phyloP scores from a whole-genome alignment of 441 rosid genomes.

The Adansonia rubrostipa region DNA sequence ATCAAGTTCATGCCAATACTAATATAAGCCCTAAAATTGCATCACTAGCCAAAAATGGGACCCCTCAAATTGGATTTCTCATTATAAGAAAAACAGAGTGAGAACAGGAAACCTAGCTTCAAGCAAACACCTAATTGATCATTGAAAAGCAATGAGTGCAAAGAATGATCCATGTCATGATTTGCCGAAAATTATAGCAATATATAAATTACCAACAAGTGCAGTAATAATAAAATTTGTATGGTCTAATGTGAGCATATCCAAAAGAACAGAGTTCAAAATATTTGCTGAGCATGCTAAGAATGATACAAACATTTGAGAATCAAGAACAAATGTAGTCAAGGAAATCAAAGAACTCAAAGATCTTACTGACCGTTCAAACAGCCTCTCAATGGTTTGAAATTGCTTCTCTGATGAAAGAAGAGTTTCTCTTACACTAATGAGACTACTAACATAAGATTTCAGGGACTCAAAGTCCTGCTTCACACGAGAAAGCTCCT shows the following conservation, averaged over 20 bases:
- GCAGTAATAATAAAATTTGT: neutral
- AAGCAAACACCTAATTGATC: neutral
- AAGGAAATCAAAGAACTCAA: slow-evolving; percentile 28
- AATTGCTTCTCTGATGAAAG: slow-evolving; percentile 78
- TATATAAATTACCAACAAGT: neutral
- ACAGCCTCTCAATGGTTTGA: slow-evolving; percentile 81
- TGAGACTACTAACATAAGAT: slow-evolving; percentile 73
- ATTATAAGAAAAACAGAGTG: neutral
- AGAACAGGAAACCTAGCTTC: neutral
- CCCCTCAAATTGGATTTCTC: neutral
- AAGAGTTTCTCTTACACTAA: slow-evolving; percentile 83
- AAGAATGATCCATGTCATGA: neutral
- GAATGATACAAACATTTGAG: slow-evolving; percentile 13
- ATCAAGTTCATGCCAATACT: neutral
- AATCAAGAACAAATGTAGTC: slow-evolving; percentile 10
- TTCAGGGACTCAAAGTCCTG: slow-evolving; percentile 87
- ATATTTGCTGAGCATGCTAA: neutral
- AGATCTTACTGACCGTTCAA: slow-evolving; percentile 64
- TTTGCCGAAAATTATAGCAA: no score
- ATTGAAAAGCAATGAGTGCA: neutral
- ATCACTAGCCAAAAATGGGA: neutral
- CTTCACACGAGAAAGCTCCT: slow-evolving; percentile 85
- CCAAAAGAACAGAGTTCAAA: neutral
- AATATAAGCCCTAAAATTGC: neutral
- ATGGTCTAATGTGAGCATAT: neutral